phyloP scores from a whole-genome alignment of 441 rosid species.

The Gossypium schwendimanii region DNA sequence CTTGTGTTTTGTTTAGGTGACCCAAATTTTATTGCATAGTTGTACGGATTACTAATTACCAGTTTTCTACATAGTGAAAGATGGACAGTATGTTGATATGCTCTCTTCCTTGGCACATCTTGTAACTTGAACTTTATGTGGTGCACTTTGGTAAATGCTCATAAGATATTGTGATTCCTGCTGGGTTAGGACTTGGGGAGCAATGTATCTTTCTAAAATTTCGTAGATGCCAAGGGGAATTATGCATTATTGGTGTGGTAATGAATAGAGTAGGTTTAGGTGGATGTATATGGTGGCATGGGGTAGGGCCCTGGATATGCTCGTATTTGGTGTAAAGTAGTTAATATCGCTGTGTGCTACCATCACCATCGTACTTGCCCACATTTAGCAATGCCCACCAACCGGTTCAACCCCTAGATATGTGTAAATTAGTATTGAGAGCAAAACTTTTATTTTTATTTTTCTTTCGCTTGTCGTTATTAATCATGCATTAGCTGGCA shows the following conservation, averaged over 20 bases:
- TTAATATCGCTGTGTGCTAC: conserved; percentile 10
- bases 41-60: conserved; percentile 16
- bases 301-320: conserved; percentile 24
- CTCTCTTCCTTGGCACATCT: neutral
- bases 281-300: neutral
- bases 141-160: neutral
- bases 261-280: neutral
- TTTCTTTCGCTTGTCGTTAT: conserved; percentile 16
- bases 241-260: conserved; percentile 7
- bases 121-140: conserved; percentile 2
- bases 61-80: conserved; percentile 16
- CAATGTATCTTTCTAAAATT: neutral
- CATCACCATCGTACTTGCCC: conserved; percentile 4
- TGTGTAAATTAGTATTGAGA: neutral
- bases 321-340: conserved; percentile 22
- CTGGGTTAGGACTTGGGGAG: neutral
- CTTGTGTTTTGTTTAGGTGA: conserved; percentile 26
- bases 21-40: conserved; percentile 18
- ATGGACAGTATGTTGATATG: conserved; percentile 12
- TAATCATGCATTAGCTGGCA: conserved; percentile 36
- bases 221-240: neutral
- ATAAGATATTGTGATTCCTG: neutral
- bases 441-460: neutral
- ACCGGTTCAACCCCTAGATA: conserved; percentile 9
- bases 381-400: conserved; percentile 11